These are phyloP conservation scores for Macrolepiota dolichaula DNA, from an alignment of 768 basidiomycete species.

Conservation along the genomic window DNA sequence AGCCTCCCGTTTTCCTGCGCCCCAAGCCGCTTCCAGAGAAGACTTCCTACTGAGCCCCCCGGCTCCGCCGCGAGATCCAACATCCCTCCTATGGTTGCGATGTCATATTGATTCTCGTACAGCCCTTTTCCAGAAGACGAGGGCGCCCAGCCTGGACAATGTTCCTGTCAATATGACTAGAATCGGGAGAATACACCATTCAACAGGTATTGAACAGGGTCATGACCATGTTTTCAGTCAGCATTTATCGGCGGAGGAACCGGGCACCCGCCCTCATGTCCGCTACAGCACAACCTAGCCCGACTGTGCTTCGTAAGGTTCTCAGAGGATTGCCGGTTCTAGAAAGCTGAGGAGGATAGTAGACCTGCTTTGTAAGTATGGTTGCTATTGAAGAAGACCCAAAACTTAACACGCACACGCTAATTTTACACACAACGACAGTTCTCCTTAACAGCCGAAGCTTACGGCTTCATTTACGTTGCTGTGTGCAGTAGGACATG, in stretches of 20 bases:
- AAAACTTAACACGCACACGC: neutral
- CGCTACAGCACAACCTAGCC: neutral
- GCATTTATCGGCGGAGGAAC: neutral
- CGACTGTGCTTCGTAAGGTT: neutral
- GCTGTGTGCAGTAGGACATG: neutral
- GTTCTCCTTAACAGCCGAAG: constrained; percentile 1
- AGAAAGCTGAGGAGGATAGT: neutral
- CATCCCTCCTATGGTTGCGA: neutral
- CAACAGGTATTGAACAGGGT: neutral
- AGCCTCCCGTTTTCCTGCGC: neutral
- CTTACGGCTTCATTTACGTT: neutral
- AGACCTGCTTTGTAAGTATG: neutral
- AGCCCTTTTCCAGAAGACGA: neutral
- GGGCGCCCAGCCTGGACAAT: neutral
- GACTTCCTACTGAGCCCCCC: neutral
- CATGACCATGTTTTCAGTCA: neutral
- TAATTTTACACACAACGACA: neutral
- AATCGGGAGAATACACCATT: neutral
- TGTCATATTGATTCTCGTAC: neutral
- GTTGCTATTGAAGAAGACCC: neutral
- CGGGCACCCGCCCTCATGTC: neutral
- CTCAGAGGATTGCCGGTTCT: neutral
- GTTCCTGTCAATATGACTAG: neutral
- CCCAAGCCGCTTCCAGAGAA: neutral
- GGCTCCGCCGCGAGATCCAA: neutral